Base-by-base conservation (phyloP, 768 basidiomycete species). In the Agrocybe chaxingu region DNA sequence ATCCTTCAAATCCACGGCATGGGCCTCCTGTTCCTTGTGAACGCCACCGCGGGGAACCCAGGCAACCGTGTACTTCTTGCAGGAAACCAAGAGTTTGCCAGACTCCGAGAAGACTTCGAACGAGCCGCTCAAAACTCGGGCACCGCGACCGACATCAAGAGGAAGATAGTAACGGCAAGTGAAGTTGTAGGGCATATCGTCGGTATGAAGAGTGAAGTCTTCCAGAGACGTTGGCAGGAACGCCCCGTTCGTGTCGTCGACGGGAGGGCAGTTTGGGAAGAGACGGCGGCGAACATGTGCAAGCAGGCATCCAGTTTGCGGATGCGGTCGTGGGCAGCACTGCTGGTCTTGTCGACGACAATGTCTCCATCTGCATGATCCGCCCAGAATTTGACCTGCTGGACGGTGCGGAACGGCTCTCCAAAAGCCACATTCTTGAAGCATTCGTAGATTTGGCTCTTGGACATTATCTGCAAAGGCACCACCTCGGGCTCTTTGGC, bases 391-490 rank as follows among this genome's bases (percentile, higher is more conserved):
- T 56, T 51, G 32, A 69, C 53, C 40, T 60, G 57, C 46, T 60
- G 59, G 30, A 70, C 63, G 13, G 63, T 69, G 48, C 57, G 61
- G 61, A 69, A 67, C 11, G 56, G 58, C 9, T 62, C 62, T n/a
- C 69, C 69, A 37, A 70, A 70, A 37, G 63, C 60, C 16, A 69
- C 63, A n/a, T 67, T 64, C 45, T 57, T 62, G 54, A 70, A 70
- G 29, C 57, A 59, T 36, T 56, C 53, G 44, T 70, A 70, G 6
- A 70, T 52, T 47, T 62, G 54, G 12, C 55, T 36, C 50, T 64
- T 63, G 19, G 61, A 60, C 62, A 66, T 59, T 51, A 63, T 59
- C 40, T 59, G 58, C n/a, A 47, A 45, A 12, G 64, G 64, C 10
- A 60, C 37, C 42, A 53, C 43, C 37, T 60, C 57, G 10, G 59